Evolutionary conservation across 139 green algal species (phyloP).

Genomic region (Chlorella sp.): DNA sequence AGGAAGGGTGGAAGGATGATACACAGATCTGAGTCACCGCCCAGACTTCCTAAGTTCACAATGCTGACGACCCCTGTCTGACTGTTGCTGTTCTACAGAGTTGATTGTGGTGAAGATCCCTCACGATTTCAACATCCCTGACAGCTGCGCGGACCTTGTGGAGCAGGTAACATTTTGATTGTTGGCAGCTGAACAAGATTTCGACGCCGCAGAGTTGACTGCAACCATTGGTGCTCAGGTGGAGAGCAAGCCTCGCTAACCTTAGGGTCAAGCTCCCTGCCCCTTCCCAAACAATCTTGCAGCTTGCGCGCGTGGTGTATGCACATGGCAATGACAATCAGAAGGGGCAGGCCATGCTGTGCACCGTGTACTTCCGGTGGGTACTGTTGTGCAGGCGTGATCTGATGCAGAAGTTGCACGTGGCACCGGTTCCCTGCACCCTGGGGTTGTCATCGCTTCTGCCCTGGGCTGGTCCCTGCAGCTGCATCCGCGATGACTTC

Average conservation of each 20-base stretch:
- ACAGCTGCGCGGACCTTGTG: conserved; percentile 53
- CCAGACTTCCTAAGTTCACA: no score
- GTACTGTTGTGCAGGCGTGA: neutral
- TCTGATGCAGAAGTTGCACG: neutral
- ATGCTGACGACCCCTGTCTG: neutral
- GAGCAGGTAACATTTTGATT: no score
- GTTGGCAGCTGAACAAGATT: no score
- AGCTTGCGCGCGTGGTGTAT: conserved; percentile 86
- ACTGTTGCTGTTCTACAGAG: neutral
- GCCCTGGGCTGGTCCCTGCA: neutral
- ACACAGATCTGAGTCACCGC: no score
- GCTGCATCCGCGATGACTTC: conserved; percentile 91
- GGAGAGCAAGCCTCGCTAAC: no score
- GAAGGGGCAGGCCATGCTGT: conserved; percentile 97
- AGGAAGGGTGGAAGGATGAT: neutral
- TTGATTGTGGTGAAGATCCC: conserved; percentile 61
- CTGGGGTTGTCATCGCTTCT: no score
- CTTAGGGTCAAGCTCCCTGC: no score
- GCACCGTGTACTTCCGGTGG: conserved; percentile 92
- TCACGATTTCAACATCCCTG: conserved; percentile 77
- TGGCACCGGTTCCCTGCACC: no score
- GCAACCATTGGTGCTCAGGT: no score
- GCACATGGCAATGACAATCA: conserved; percentile 94
- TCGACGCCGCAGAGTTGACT: no score
- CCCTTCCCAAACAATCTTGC: no score